Base-by-base conservation (phyloP, 192 early-diverging fungal species). In the Podila clonocystis region DNA sequence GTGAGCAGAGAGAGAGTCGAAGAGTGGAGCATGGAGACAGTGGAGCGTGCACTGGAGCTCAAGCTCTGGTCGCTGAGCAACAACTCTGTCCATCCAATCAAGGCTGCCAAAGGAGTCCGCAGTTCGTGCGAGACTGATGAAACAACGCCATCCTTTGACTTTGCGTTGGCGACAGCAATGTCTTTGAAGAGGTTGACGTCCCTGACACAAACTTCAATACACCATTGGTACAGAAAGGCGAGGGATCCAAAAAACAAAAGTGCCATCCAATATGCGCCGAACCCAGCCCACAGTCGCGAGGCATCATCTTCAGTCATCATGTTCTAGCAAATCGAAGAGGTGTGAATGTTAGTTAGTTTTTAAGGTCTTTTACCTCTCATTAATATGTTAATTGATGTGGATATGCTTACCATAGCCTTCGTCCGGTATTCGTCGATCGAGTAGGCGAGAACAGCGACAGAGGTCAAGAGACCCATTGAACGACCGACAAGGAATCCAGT, bases 61-160 rank as follows among this genome's bases (percentile, higher is more conserved):
- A 80, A 66, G 29, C 70, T 80, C 7, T 80, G 70, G 29, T 80
- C 77, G 29, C 77, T 73, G 70, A 80, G 66, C 41, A 80, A 33
- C 9, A 80, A 62, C 36, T 80, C 77, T 20, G 77, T 80, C 77
- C 77, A 80, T 12, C 77, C 77, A 55, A 80, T 80, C 57, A 80
- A 68, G 11, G 77, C 77, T 22, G 77, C 77, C 24, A 80, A 50
- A 17, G 77, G 77, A 2, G 77, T 80, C 22, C 77, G 61, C 9
- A 80, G 58, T 31, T 80, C 77, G 34, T 80, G 77, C 1, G 77
- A 80, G 20, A 80, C 77, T 22, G 77, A 80, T 0, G 77, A 80
- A 30, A 80, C 77, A 9, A 80, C 77, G 22, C 77, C 67, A 49
- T 80, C 77, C 62, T 80, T 80, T 22, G 77, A 80, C 48, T 80